Evolutionary conservation across 768 basidiomycete species (phyloP).

Genomic region (Leucocoprinus birnbaumii): DNA sequence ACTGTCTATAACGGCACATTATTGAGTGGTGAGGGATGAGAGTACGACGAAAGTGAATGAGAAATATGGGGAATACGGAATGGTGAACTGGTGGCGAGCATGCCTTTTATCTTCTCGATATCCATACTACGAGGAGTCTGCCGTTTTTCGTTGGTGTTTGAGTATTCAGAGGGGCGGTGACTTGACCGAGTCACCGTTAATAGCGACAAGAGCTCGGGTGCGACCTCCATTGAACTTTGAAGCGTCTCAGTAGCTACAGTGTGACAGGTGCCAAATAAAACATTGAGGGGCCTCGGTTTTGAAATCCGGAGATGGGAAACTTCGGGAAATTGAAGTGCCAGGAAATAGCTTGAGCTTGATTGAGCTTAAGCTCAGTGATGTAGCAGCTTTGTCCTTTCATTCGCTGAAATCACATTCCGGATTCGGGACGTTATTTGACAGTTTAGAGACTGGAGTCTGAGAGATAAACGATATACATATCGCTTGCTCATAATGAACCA

Average conservation of each 20-base stretch:
- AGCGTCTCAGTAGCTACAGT: background rate
- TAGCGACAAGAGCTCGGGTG: background rate
- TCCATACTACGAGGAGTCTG: background rate
- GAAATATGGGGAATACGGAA: background rate
- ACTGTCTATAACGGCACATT: slow-evolving; percentile 12
- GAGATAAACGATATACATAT: too few relatives aligned
- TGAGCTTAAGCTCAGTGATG: too few relatives aligned
- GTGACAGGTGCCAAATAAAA: slow-evolving; percentile 11
- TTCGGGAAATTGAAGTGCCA: background rate
- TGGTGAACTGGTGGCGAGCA: background rate
- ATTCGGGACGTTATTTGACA: too few relatives aligned
- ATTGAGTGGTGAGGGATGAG: background rate
- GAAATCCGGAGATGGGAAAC: background rate
- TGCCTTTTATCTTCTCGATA: slow-evolving; percentile 4
- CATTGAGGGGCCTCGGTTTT: background rate
- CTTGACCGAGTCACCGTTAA: slow-evolving; percentile 3
- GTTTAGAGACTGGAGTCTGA: too few relatives aligned
- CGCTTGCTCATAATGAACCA: too few relatives aligned
- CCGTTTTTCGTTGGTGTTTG: slow-evolving; percentile 6
- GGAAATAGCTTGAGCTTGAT: background rate
- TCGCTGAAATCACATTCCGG: too few relatives aligned
- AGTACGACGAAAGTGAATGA: background rate
- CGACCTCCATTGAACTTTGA: background rate
- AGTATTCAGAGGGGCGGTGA: slow-evolving; percentile 3
- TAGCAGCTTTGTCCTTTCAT: too few relatives aligned